Percentiles rank a stretch among this genome's conserved stretches.
Conservation (phyloP, 2,329 filamentous ascomycete species). For the Pyrenochaeta sp. region DNA sequence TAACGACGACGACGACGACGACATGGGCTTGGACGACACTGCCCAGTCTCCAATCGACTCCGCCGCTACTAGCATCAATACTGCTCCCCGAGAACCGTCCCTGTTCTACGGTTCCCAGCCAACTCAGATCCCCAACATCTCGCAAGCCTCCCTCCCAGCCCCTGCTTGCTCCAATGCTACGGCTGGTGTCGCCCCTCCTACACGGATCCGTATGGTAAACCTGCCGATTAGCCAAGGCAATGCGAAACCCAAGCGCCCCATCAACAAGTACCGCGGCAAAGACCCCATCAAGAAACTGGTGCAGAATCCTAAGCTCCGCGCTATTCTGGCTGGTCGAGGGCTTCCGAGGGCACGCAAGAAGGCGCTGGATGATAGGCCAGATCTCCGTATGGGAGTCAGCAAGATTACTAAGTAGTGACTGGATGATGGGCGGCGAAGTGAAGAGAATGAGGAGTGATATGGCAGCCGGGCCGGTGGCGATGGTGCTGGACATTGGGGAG, state of each 20-base stretch:
- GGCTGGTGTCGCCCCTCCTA: not conserved
- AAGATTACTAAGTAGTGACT: not conserved
- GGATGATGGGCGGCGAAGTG: not conserved
- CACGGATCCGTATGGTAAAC: slow-evolving; percentile 6
- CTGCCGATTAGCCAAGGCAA: not conserved
- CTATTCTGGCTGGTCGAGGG: slow-evolving; percentile 20
- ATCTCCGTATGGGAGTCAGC: slow-evolving; percentile 14
- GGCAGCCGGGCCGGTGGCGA: not conserved
- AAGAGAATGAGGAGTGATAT: not conserved
- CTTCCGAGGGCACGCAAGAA: slow-evolving; percentile 18
- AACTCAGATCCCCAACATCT: not conserved
- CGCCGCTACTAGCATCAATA: not conserved
- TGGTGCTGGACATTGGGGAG: not conserved
- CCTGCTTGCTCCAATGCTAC: not conserved
- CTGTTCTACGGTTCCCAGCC: slow-evolving; percentile 6
- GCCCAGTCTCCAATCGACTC: not conserved
- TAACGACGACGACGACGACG: not conserved
- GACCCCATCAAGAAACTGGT: slow-evolving; percentile 26
- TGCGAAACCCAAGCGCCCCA: not conserved
- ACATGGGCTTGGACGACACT: not conserved
- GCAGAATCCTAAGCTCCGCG: slow-evolving; percentile 27
- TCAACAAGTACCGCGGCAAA: slow-evolving; percentile 21
- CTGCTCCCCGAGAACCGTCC: not conserved
- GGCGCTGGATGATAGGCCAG: slow-evolving; percentile 7
- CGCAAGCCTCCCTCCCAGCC: not conserved